Evolutionary conservation across 2,329 filamentous ascomycete species (phyloP).

Genomic region (Aspergillus candidus): DNA sequence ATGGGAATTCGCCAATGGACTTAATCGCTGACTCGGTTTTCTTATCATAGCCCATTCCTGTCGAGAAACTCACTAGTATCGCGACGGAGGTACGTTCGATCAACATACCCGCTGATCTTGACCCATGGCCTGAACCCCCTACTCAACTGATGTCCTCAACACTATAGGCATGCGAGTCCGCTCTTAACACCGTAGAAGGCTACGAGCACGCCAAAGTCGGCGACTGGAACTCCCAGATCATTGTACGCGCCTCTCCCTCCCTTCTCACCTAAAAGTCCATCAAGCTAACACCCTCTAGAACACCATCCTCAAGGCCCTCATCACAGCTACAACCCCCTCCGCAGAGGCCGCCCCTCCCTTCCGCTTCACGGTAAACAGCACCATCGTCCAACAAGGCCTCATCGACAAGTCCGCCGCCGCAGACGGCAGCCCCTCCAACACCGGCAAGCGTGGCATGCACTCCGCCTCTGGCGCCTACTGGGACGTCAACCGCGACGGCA

Average conservation of each 20-base stretch:
- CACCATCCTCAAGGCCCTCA: slow-evolving; percentile 36
- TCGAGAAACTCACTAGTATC: slow-evolving; percentile 76
- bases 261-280: neutral
- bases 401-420: slow-evolving; percentile 48
- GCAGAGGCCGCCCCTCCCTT: slow-evolving; percentile 52
- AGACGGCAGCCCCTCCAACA: slow-evolving; percentile 53
- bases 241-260: slow-evolving; percentile 54
- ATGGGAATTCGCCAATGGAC: slow-evolving; percentile 3
- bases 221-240: slow-evolving; percentile 87
- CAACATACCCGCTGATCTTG: neutral
- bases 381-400: slow-evolving; percentile 85
- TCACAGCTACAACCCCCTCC: slow-evolving; percentile 36
- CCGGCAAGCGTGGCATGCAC: slow-evolving; percentile 69
- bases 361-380: slow-evolving; percentile 97
- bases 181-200: slow-evolving; percentile 65
- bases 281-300: slow-evolving; percentile 18
- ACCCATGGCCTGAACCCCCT: neutral
- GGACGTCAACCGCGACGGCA: slow-evolving; percentile 48
- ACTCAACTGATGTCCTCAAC: neutral
- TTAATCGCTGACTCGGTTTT: slow-evolving; percentile 3
- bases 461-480: slow-evolving; percentile 46
- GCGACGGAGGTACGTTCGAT: slow-evolving; percentile 63
- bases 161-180: slow-evolving; percentile 70
- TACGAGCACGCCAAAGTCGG: slow-evolving; percentile 85
- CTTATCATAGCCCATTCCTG: slow-evolving; percentile 60